Conservation (phyloP, 805 yeast species). For the Hanseniaspora hatyaiensis region DNA sequence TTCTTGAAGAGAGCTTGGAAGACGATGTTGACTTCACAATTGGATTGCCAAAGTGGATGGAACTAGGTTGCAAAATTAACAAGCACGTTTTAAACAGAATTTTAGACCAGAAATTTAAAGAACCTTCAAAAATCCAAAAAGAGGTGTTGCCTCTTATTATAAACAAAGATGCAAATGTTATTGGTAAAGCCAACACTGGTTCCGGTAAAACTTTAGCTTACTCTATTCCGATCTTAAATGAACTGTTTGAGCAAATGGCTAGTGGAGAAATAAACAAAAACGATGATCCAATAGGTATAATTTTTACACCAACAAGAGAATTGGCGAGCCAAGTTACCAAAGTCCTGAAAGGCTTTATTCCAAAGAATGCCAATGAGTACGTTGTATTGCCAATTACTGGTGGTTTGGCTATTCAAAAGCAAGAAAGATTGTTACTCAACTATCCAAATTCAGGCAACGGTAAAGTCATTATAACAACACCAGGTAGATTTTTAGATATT, state of each 20-base stretch:
- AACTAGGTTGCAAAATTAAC: conserved; percentile 34
- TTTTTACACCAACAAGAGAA: conserved; percentile 93
- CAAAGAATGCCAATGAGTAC: conserved; percentile 37
- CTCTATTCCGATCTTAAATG: conserved; percentile 82
- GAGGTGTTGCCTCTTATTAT: conserved; percentile 63
- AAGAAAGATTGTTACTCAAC: conserved; percentile 55
- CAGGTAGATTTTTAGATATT: conserved; percentile 84
- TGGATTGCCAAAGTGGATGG: conserved; percentile 52
- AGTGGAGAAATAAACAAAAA: conserved; percentile 20
- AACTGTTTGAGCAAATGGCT: conserved; percentile 30
- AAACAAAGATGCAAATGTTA: conserved; percentile 56
- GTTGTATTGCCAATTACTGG: conserved; percentile 77
- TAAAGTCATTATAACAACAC: conserved; percentile 76
- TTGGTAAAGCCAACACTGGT: conserved; percentile 96
- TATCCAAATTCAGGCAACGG: conserved; percentile 49
- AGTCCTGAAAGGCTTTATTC: conserved; percentile 43
- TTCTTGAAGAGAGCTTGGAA: conserved; percentile 24
- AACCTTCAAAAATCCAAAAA: conserved; percentile 79
- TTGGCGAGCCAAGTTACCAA: conserved; percentile 85
- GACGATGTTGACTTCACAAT: conserved; percentile 26
- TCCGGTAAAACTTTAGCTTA: conserved; percentile 95
- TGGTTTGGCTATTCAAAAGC: conserved; percentile 88
- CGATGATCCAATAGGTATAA: conserved; percentile 53
- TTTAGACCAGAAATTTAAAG: conserved; percentile 41
- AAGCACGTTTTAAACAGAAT: conserved; percentile 53